These are phyloP conservation scores for Penstemon newberryi DNA, from an alignment of 257 asterid species.

Conservation along the genomic window DNA sequence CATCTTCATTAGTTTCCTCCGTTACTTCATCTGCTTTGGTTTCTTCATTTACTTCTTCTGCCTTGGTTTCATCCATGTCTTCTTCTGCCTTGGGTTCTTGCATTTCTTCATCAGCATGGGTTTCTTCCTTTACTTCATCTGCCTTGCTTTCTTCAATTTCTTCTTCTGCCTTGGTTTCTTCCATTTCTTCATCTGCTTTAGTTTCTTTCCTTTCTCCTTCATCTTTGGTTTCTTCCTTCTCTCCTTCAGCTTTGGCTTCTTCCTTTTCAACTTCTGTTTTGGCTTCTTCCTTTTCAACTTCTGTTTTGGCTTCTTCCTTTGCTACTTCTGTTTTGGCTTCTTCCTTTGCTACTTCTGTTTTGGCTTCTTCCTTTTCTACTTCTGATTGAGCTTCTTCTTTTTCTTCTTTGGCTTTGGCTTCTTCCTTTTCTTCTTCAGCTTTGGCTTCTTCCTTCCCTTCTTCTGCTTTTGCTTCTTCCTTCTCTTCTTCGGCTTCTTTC, in stretches of 20 bases:
- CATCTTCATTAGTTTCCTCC: constrained; percentile 16
- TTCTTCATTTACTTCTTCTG: constrained; percentile 31
- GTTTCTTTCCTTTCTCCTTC: constrained; percentile 17
- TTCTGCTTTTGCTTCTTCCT: neutral
- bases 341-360: neutral
- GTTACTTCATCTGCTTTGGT: neutral
- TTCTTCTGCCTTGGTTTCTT: constrained; percentile 17
- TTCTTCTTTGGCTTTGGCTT: constrained; percentile 5
- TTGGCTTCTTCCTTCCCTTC: neutral
- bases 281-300: constrained; percentile 8
- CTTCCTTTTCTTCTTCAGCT: neutral
- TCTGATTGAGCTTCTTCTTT: neutral
- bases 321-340: neutral
- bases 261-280: neutral
- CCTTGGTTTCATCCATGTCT: constrained; percentile 26
- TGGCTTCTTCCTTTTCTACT: constrained; percentile 11
- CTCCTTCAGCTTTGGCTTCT: neutral
- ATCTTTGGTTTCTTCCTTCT: constrained; percentile 9
- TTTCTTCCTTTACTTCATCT: constrained; percentile 8
- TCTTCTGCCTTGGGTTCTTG: constrained; percentile 19
- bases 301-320: constrained; percentile 1
- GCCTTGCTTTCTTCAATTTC: constrained; percentile 26
- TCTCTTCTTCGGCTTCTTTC: constrained; percentile 14
- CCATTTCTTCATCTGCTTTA: constrained; percentile 16
- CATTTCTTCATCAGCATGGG: constrained; percentile 15